Conservation (phyloP, 176 grass and related monocot species). For the Oryza meyeriana region DNA sequence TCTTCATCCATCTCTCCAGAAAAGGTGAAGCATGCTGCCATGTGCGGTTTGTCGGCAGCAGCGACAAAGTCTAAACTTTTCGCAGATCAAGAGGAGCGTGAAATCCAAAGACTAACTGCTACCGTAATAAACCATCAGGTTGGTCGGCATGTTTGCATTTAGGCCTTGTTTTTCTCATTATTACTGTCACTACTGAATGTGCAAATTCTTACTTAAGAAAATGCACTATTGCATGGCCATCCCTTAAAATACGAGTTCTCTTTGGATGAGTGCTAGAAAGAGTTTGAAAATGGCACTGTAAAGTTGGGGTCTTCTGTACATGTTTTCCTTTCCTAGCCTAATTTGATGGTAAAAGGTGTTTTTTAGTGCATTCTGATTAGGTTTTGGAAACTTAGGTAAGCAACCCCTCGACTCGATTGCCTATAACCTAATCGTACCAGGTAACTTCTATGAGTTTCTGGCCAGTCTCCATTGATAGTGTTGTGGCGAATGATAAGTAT, state of each 20-base stretch:
- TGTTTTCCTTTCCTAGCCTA: neutral
- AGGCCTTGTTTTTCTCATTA: neutral
- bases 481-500: neutral
- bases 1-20: constrained; percentile 45
- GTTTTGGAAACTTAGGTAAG: neutral
- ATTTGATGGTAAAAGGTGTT: constrained; percentile 8
- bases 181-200: neutral
- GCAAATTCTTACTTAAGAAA: neutral
- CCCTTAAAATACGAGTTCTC: neutral
- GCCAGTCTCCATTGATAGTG: neutral
- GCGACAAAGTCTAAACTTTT: constrained; percentile 93
- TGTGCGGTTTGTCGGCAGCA: constrained; percentile 75
- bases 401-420: neutral
- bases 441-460: neutral
- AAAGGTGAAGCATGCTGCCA: constrained; percentile 68
- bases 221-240: neutral
- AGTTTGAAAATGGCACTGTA: neutral
- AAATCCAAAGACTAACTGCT: constrained; percentile 88
- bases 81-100: constrained; percentile 92
- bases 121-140: constrained; percentile 94
- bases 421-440: neutral
- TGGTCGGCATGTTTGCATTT: neutral
- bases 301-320: neutral
- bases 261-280: neutral
- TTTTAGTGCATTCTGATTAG: neutral